Base-by-base conservation (phyloP, 371 early-diverging fungal species). In the Syncephalastrum racemosum region DNA sequence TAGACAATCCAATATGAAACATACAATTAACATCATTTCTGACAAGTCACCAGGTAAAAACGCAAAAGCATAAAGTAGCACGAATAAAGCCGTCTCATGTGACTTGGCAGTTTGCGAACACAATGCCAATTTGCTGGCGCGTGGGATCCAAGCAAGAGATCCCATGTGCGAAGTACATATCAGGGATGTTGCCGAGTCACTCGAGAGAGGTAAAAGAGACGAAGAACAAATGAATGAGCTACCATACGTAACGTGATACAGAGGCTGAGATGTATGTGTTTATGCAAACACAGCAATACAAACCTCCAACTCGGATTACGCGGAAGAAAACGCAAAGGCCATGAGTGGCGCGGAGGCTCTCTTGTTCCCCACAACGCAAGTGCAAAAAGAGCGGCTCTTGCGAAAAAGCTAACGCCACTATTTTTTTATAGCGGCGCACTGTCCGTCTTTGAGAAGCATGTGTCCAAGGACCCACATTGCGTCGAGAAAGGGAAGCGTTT, bases 391-490 rank as follows among this genome's bases (percentile, higher is more conserved):
- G 8, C 10, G 15, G 18, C 14, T 25, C 14, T 18, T 36, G 6
- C 12, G 13, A 46, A 48, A 58, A 53, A 31, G 19, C 44, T 15
- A n/a, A 7, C 39, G 18, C 18, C 16, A 20, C 18, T 18, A 2
- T 24, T 27, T 50, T 42, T 1, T 51, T 25, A 13, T 25, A 67
- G 67, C 50, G 67, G 67, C 16, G 46, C 60, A 15, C 47, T 67
- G 4, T 67, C 67, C 7, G 47, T 67, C 4, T 67, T 67, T 58
- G 67, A 67, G 39, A 67, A 67, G 18, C 67, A 63, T 20, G 59
- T 54, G 40, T 55, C 62, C 18, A 41, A 56, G 20, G 31, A 59
- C 4, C 42, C 42, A 18, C 46, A 56, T 36, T 53, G 46, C 18
- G 40, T 19, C 7, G 31, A 63, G 20, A 20, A 54, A 41, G 67